A percentile compares a stretch with the other conserved stretches of the same genome.
Conservation (phyloP, 2,329 filamentous ascomycete species). For the Aureobasidium sp. region DNA sequence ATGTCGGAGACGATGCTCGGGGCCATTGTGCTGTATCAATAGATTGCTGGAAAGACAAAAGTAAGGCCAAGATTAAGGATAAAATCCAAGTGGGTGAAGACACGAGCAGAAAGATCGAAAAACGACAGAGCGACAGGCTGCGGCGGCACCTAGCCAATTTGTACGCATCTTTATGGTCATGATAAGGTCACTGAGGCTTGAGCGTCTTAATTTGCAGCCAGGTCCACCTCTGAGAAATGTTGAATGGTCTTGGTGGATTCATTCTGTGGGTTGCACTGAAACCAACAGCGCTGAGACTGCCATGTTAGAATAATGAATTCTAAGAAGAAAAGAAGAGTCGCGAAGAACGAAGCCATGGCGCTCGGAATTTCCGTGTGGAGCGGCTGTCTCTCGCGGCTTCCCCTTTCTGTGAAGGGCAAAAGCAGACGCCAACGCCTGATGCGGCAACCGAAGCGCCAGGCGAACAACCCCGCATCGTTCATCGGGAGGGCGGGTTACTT, state of each 20-base stretch:
- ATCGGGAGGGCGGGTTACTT: background rate
- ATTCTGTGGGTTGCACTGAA: background rate
- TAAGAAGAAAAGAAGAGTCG: background rate
- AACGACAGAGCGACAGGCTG: background rate
- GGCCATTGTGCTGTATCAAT: constrained; percentile 17
- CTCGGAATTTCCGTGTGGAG: background rate
- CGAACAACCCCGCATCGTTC: background rate
- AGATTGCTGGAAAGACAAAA: too few relatives aligned
- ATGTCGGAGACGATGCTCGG: constrained; percentile 23
- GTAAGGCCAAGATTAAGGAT: too few relatives aligned
- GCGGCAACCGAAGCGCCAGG: background rate
- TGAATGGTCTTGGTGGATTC: background rate
- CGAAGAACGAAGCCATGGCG: background rate
- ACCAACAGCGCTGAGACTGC: background rate
- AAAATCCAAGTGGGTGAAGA: background rate
- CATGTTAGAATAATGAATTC: background rate
- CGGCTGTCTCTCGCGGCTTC: background rate
- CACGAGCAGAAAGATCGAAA: background rate
- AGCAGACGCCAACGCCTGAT: background rate
- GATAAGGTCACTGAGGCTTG: background rate
- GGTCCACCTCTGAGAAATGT: background rate
- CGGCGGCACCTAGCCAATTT: background rate
- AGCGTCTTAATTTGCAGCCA: background rate
- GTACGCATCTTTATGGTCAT: background rate
- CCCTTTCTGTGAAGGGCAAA: background rate